Percentiles rank a stretch among this genome's conserved stretches.
phyloP scores from a whole-genome alignment of 176 grass and related monocot genomes.

The Avena sativa region DNA sequence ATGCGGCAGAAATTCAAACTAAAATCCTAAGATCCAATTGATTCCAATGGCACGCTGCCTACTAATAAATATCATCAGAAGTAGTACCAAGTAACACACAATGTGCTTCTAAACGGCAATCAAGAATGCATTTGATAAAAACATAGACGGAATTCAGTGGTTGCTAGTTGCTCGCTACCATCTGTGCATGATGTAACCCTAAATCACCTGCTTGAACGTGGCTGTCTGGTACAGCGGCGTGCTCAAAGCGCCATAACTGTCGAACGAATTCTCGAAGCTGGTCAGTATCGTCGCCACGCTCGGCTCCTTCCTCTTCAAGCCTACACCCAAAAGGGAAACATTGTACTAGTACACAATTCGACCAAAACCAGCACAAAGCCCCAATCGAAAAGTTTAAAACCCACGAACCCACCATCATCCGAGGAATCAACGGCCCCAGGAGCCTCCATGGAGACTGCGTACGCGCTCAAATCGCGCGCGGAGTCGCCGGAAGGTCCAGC shows the following conservation, averaged over 20 bases:
- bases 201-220: slow-evolving; percentile 92
- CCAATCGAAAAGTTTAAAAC: background rate
- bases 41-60: background rate
- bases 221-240: slow-evolving; percentile 98
- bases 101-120: background rate
- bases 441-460: slow-evolving; percentile 3
- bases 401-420: slow-evolving; percentile 39
- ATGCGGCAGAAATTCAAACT: background rate
- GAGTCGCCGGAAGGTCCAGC: slow-evolving; percentile 29
- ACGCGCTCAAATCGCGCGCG: slow-evolving; percentile 39
- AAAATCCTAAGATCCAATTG: background rate
- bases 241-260: slow-evolving; percentile 77
- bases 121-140: slow-evolving; percentile 7
- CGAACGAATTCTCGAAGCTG: slow-evolving; percentile 86
- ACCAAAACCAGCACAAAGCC: background rate
- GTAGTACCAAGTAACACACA: background rate
- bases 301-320: slow-evolving; percentile 63
- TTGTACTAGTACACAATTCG: background rate
- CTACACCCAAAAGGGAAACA: slow-evolving; percentile 28
- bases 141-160: background rate
- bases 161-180: background rate
- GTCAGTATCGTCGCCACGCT: slow-evolving; percentile 81
- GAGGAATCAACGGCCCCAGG: background rate
- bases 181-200: background rate
- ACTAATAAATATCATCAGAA: background rate